Base-by-base conservation (phyloP, 495 filamentous ascomycete species). In the Aspergillus coremiiformis region DNA sequence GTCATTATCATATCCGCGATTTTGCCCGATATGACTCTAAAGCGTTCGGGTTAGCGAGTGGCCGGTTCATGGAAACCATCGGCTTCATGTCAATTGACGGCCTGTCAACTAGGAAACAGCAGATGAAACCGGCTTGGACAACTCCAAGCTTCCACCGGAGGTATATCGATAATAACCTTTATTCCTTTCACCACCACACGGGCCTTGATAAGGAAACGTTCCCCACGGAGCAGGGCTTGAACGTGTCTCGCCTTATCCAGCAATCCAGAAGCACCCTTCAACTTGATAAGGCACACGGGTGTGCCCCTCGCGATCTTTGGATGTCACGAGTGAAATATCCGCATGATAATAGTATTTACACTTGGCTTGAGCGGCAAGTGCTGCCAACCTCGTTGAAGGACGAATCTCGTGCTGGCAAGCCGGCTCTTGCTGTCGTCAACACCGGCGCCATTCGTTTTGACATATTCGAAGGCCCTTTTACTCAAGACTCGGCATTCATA, bases 51-150 rank as follows among this genome's bases (percentile, higher is more conserved):
- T 69, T 98, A 12, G 90, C 90, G 27, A 90, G 86, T 60, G 93
- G 93, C n/a, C 79, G 92, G 2, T 98, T 96, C 66, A 90, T 96
- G 79, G 93, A 98, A 70, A 97, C 94, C n/a, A 83, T 96, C 44
- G 93, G 93, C 5, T 98, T 90, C 74, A 79, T 94, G 81, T 94
- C 90, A 9, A 85, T 97, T 47, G 76, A 83, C 37, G 90, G 88
- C 6, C 71, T 91, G 0, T 63, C 71, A 14, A 73, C 70, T 1
- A 61, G 62, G 14, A 67, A 65, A 7, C 67, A 63, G 44, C 53
- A 63, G 19, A 63, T 65, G 11, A 65, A 55, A 61, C 61, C 64
- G 30, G 59, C 65, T 17, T 56, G 66, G 45, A 56, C 67, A n/a
- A 57, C 51, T 6, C 76, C 80, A 19, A 70, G 68, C 26, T 96